Conservation (phyloP, 495 filamentous ascomycete species). For the Venustampulla echinocandica region DNA sequence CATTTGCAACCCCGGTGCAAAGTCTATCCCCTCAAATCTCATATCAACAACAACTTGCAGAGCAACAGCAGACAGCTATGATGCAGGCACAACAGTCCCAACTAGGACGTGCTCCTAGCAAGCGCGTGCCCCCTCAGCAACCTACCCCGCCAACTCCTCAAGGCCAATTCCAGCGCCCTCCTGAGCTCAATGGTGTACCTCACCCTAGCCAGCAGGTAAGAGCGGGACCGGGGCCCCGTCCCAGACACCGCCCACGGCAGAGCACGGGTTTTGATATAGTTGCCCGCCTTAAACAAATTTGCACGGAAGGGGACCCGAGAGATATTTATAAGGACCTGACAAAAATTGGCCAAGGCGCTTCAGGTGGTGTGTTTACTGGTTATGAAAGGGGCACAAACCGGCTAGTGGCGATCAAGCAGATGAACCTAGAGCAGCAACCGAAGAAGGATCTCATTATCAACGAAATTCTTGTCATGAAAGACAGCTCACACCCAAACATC, state of each 20-base stretch:
- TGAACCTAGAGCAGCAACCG: constrained; percentile 96
- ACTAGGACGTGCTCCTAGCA: constrained; percentile 52
- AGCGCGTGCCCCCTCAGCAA: constrained; percentile 35
- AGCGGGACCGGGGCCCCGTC: constrained; percentile 52
- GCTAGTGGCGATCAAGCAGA: constrained; percentile 97
- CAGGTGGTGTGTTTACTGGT: constrained; percentile 90
- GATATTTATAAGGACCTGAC: constrained; percentile 78
- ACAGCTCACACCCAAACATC: constrained; percentile 95
- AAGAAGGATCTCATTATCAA: constrained; percentile 99
- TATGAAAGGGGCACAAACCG: constrained; percentile 74
- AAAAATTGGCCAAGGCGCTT: constrained; percentile 97
- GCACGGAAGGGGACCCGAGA: constrained; percentile 78
- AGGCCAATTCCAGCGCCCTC: constrained; percentile 42
- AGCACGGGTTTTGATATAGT: constrained; percentile 72
- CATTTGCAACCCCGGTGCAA: constrained; percentile 30
- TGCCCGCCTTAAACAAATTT: constrained; percentile 74
- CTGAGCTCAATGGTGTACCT: constrained; percentile 50
- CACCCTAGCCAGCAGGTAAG: constrained; percentile 32
- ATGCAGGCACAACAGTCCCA: constrained; percentile 60
- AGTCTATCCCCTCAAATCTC: constrained; percentile 29
- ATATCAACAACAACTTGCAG: constrained; percentile 63
- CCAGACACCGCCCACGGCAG: constrained; percentile 68
- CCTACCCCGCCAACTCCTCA: constrained; percentile 46
- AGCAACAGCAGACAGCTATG: constrained; percentile 74
- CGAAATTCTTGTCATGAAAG: constrained; percentile 98